Percentiles rank a stretch among this genome's conserved stretches.
Conservation (phyloP, 768 basidiomycete species). For the Fomitopsis pulvina region DNA sequence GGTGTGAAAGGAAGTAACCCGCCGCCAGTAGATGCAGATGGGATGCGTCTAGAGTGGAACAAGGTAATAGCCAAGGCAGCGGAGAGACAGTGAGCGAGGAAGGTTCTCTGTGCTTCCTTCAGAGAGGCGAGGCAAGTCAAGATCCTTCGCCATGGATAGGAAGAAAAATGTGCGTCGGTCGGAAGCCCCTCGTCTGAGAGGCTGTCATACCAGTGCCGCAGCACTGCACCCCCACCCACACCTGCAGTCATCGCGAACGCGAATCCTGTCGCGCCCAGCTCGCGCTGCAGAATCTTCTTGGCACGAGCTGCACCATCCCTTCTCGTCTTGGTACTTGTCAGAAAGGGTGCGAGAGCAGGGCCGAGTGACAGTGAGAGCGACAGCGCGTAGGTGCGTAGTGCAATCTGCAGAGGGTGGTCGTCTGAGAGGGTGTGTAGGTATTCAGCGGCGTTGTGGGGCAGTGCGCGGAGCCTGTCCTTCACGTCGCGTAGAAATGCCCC, state of each 20-base stretch:
- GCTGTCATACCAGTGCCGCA: constrained; percentile 30
- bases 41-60: constrained; percentile 42
- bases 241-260: constrained; percentile 61
- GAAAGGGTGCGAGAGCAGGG: constrained; percentile 52
- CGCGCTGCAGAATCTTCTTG: constrained; percentile 42
- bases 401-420: constrained; percentile 49
- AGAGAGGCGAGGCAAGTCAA: constrained; percentile 22
- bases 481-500: constrained; percentile 2
- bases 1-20: constrained; percentile 11
- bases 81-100: constrained; percentile 51
- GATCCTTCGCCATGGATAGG: not conserved
- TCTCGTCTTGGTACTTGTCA: constrained; percentile 27
- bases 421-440: constrained; percentile 19
- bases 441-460: constrained; percentile 12
- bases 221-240: constrained; percentile 54
- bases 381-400: constrained; percentile 62
- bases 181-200: constrained; percentile 7
- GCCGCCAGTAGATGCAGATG: constrained; percentile 24
- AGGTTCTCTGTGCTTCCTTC: constrained; percentile 41
- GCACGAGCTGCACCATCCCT: constrained; percentile 16
- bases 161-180: not conserved
- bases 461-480: constrained; percentile 1
- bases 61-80: constrained; percentile 51
- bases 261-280: constrained; percentile 58
- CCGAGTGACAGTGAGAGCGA: constrained; percentile 61